Conservation (phyloP, 139 green algal genomes). For the Tetradesmus lagerheimii region DNA sequence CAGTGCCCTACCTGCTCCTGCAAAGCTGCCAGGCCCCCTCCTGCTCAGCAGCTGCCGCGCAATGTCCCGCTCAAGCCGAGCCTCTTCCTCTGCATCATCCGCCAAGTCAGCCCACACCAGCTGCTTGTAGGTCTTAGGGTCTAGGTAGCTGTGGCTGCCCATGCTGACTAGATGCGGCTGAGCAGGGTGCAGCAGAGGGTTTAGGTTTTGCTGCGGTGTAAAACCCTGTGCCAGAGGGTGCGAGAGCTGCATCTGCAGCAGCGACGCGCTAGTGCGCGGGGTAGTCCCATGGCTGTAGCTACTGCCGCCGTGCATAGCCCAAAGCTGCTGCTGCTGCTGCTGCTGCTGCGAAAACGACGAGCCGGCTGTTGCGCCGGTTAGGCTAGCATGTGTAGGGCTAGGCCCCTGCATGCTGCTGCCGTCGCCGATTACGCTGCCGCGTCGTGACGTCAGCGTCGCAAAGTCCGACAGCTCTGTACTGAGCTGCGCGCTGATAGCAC, state of each 20-base stretch:
- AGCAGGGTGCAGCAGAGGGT: conserved; percentile 17
- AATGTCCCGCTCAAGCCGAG: not conserved
- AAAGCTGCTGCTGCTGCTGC: not conserved
- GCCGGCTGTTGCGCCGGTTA: not conserved
- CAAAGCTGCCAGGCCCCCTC: not conserved
- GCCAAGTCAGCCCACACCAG: conserved; percentile 66
- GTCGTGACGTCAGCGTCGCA: not conserved
- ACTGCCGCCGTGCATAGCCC: not conserved
- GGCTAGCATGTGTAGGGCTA: not conserved
- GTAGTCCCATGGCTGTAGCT: not conserved
- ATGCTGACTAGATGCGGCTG: conserved; percentile 19
- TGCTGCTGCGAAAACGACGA: not conserved
- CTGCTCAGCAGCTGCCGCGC: conserved; percentile 22
- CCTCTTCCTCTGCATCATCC: conserved; percentile 45
- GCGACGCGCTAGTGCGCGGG: not conserved
- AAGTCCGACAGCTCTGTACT: conserved; percentile 35
- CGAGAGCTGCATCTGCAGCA: not conserved
- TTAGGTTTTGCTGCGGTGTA: not conserved
- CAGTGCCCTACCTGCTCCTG: not conserved
- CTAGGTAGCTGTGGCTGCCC: conserved; percentile 40
- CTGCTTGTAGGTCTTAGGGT: conserved; percentile 52
- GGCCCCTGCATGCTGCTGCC: not conserved
- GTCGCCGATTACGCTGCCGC: not conserved
- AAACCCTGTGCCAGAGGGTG: not conserved
- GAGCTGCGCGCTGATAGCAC: not conserved